Base-by-base conservation (phyloP, 75 land plant genomes). In the Selaginella tamariscina region DNA sequence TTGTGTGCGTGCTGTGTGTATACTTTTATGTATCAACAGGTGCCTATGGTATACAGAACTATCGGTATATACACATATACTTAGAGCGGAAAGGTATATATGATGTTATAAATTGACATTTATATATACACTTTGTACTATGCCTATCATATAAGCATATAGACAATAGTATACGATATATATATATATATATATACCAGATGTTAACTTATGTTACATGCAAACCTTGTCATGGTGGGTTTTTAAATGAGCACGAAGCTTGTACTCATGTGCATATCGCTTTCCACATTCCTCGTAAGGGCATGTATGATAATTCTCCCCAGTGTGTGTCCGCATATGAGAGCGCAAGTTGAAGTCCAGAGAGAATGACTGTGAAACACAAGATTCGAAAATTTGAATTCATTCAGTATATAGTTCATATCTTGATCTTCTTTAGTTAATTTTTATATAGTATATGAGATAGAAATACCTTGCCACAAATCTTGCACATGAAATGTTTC, bases 201-300 rank as follows among this genome's bases (percentile, higher is more conserved):
- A 15, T 15, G 49, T 39, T 39, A 39, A 39, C 11, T 39, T 15
- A 5, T 5, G 5, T 5, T 5, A 39, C 11, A 39, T 39, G 49
- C 5, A 39, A 39, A 87, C 99, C 97, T 90, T 95, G 73, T 91
- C 96, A 80, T 95, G 96, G 44, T 88, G 86, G 31, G 85, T 39
- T 60, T 80, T 69, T 57, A 95, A 76, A 73, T 95, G 99, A 56
- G 84, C 80, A 62, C 77, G 83, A 23, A 95, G 73, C 77, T 91
- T 95, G 83, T 86, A 87, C 67, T 91, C 99, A 57, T 95, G 96
- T 2, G 99, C 91, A 76, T 84, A 95, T 71, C 99, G 79, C 78
- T 91, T 95, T 23, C 97, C 87, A 77, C 99, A 95, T 13, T 89
- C 98, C 54, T 82, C 73, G 63, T 82, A 85, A 2, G 91, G 96